Evolutionary conservation across 2,329 filamentous ascomycete species (phyloP).

Genomic region (Cladobotryum protrusum): DNA sequence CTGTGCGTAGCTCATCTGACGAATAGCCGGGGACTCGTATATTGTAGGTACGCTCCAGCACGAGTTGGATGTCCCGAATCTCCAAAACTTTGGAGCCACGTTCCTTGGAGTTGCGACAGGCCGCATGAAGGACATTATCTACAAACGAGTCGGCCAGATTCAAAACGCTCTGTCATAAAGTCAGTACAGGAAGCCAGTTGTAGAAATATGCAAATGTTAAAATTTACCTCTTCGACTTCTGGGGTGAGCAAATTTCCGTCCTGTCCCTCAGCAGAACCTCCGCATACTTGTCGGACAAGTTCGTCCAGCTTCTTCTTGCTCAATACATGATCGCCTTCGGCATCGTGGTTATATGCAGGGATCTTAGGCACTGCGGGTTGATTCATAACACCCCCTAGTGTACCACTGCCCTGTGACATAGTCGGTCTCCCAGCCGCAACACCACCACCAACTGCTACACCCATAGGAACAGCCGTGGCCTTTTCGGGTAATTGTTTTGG

Average conservation of each 20-base stretch:
- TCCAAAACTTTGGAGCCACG: conserved; percentile 87
- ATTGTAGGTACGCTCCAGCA: conserved; percentile 80
- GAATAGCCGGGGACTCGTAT: conserved; percentile 92
- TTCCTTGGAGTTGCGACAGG: conserved; percentile 88
- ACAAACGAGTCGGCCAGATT: conserved; percentile 91
- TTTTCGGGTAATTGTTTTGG: conserved; percentile 68
- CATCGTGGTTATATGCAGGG: conserved; percentile 79
- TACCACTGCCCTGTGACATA: conserved; percentile 69
- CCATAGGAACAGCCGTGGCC: conserved; percentile 62
- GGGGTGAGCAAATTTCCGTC: conserved; percentile 76
- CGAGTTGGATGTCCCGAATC: conserved; percentile 76
- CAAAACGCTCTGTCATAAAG: conserved; percentile 64
- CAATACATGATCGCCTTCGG: conserved; percentile 86
- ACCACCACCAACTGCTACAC: conserved; percentile 63
- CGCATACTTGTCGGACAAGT: conserved; percentile 87
- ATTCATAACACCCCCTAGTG: conserved; percentile 74
- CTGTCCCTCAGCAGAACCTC: conserved; percentile 64
- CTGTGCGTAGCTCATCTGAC: conserved; percentile 87
- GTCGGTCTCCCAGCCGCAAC: conserved; percentile 69
- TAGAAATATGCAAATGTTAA: background rate
- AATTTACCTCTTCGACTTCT: conserved; percentile 86
- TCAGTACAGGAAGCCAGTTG: conserved; percentile 12
- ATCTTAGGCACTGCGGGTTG: conserved; percentile 80
- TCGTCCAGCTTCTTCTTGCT: conserved; percentile 98
- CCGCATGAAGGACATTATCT: conserved; percentile 78